phyloP scores from a whole-genome alignment of 371 early-diverging fungal species.

The Mortierella sp. region DNA sequence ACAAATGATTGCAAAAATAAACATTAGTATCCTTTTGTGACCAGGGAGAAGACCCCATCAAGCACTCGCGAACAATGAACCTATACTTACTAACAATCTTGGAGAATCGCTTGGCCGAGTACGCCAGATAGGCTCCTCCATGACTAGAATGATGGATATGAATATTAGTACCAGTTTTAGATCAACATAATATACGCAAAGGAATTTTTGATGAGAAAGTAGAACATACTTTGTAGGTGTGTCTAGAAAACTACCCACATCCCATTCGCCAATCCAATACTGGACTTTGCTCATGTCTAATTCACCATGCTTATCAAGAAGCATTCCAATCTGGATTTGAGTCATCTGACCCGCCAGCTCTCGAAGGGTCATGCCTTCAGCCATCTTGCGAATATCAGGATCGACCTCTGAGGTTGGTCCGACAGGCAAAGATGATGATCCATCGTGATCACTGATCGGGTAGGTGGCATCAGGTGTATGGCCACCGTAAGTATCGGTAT shows the following conservation, averaged over 20 bases:
- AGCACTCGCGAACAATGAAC: too few species aligned
- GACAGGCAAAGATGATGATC: neutral
- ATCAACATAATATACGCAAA: too few species aligned
- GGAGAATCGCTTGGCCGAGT: conserved; percentile 60
- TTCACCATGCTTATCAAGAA: conserved; percentile 50
- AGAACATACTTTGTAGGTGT: conserved; percentile 52
- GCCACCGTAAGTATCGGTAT: conserved; percentile 24
- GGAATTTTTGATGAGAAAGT: neutral
- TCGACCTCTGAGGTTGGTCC: conserved; percentile 14
- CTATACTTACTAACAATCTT: conserved; percentile 54
- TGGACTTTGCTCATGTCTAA: conserved; percentile 55
- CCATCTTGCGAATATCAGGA: conserved; percentile 42
- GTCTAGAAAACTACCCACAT: conserved; percentile 55
- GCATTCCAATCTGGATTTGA: conserved; percentile 66
- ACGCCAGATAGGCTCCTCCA: conserved; percentile 58
- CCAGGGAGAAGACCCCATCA: neutral
- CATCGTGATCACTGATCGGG: neutral
- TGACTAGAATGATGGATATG: conserved; percentile 22
- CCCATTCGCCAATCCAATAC: conserved; percentile 60
- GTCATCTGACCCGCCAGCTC: conserved; percentile 82
- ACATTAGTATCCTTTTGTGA: too few species aligned
- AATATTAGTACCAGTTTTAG: neutral
- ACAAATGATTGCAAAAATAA: neutral
- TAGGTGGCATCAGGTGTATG: conserved; percentile 14
- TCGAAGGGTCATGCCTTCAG: conserved; percentile 63